Evolutionary conservation across 805 yeast species (phyloP).

Genomic region (Priceomyces fermenticarens): DNA sequence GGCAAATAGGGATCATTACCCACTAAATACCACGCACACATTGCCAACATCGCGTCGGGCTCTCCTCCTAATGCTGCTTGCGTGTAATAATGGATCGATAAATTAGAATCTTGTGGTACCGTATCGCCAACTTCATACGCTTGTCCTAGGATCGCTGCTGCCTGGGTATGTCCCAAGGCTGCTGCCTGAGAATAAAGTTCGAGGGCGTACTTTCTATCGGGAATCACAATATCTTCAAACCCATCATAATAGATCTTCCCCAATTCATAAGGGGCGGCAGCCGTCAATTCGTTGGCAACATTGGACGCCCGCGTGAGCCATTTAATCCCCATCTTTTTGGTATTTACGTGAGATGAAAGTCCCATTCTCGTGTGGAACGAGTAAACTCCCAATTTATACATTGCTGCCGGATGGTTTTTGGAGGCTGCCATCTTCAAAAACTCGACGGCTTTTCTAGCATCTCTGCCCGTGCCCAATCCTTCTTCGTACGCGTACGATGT

Average conservation of each 20-base stretch:
- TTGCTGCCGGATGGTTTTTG: conserved; percentile 93
- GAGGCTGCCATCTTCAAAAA: conserved; percentile 84
- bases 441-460: conserved; percentile 80
- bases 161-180: conserved; percentile 76
- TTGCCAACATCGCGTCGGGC: conserved; percentile 82
- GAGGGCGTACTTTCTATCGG: conserved; percentile 79
- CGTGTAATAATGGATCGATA: conserved; percentile 89
- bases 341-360: conserved; percentile 57
- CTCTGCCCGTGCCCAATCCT: conserved; percentile 89
- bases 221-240: conserved; percentile 79
- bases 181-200: conserved; percentile 87
- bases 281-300: conserved; percentile 76
- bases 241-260: conserved; percentile 84
- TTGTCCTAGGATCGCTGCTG: conserved; percentile 77
- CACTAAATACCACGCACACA: conserved; percentile 95
- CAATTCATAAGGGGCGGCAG: conserved; percentile 93
- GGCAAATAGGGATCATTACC: conserved; percentile 85
- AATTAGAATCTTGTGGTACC: conserved; percentile 73
- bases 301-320: conserved; percentile 90
- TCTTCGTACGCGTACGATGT: conserved; percentile 90
- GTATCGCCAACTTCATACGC: conserved; percentile 80
- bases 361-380: conserved; percentile 87
- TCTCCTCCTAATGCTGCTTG: conserved; percentile 89
- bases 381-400: conserved; percentile 87
- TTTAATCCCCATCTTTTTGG: conserved; percentile 83